Evolutionary conservation across 805 yeast genomes (phyloP).

Genomic region (Cyberlindnera galapagoensis): DNA sequence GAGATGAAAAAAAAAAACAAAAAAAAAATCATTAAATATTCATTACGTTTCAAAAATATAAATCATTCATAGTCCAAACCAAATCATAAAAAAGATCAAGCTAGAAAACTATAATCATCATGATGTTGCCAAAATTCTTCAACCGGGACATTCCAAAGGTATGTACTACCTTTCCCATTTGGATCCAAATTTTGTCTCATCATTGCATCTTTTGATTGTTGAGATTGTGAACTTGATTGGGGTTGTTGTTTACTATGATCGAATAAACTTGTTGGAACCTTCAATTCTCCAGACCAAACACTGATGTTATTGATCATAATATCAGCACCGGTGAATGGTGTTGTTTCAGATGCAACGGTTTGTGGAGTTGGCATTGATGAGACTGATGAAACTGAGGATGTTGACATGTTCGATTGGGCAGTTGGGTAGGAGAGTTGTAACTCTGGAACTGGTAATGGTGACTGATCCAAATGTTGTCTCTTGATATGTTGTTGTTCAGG

Average conservation of each 20-base stretch:
- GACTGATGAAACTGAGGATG: constrained; percentile 8
- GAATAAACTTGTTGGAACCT: constrained; percentile 21
- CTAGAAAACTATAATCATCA: constrained; percentile 42
- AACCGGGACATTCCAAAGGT: constrained; percentile 27
- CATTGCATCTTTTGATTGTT: not conserved
- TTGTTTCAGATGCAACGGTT: constrained; percentile 12
- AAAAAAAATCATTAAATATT: no score
- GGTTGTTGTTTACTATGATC: constrained; percentile 15
- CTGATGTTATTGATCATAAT: constrained; percentile 57
- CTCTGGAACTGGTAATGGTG: not conserved
- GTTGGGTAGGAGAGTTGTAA: constrained; percentile 1
- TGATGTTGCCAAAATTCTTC: constrained; percentile 45
- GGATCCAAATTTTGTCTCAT: not conserved
- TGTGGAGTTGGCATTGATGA: constrained; percentile 14
- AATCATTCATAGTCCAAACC: not conserved
- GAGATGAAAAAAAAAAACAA: no score
- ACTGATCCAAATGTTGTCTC: constrained; percentile 4
- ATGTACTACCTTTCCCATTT: constrained; percentile 10
- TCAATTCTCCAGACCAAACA: constrained; percentile 50
- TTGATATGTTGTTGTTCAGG: constrained; percentile 10
- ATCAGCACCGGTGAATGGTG: constrained; percentile 36
- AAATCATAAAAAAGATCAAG: constrained; percentile 13
- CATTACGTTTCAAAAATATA: no score
- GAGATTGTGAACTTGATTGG: constrained; percentile 5
- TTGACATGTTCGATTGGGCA: constrained; percentile 5